Percentiles rank a stretch among this genome's conserved stretches.
Conservation (phyloP, 108 stramenopile genomes). For the Pseudonitzschia multistriata region DNA sequence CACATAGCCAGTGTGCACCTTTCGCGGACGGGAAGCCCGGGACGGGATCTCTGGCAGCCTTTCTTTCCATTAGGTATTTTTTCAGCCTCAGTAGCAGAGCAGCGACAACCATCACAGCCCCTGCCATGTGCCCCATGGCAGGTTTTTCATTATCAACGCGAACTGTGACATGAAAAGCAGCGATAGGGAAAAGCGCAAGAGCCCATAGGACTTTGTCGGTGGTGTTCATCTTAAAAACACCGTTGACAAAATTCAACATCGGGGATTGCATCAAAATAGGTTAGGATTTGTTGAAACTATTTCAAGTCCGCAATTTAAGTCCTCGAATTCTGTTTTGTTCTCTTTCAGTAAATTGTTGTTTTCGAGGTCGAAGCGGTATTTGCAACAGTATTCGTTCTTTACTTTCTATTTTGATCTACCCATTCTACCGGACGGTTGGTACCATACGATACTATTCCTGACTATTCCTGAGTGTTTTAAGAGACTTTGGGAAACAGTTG, state of each 20-base stretch:
- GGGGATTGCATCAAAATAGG: no score
- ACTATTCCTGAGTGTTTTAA: no score
- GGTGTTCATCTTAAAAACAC: background rate
- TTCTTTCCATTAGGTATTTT: conserved; percentile 1
- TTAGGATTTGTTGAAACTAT: no score
- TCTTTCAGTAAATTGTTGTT: no score
- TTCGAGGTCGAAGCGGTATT: no score
- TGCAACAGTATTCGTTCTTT: no score
- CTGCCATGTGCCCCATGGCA: background rate
- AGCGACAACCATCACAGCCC: background rate
- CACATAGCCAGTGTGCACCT: conserved; percentile 11
- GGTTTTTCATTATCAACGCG: background rate
- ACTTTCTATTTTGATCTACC: no score
- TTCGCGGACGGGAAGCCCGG: background rate
- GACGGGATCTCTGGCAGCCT: background rate
- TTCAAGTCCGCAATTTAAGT: no score
- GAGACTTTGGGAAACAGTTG: no score
- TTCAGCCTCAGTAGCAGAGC: background rate
- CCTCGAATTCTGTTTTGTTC: no score
- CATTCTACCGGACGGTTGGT: no score
- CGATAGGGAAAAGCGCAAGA: background rate
- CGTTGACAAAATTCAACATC: background rate
- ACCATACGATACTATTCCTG: no score
- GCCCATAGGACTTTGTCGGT: background rate
- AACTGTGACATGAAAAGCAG: background rate